Percentiles rank a stretch among this genome's conserved stretches.
These are phyloP conservation scores for Pseudogymnoascus sp. DNA, from an alignment of 2,329 filamentous ascomycete species.

Conservation along the genomic window DNA sequence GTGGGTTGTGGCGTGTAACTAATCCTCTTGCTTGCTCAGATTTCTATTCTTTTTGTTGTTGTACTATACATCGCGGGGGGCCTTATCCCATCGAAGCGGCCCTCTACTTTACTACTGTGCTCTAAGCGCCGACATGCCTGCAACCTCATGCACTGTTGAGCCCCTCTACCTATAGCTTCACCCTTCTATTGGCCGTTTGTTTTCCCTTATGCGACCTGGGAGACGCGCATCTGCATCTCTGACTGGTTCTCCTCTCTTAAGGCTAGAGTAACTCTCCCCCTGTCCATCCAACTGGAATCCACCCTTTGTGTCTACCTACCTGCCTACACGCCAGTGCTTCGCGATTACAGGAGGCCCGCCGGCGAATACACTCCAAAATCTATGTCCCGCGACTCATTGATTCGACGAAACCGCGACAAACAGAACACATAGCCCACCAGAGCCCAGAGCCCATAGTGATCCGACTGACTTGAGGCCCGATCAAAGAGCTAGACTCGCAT, in stretches of 20 bases:
- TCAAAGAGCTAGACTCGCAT: neutral
- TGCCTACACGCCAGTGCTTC: neutral
- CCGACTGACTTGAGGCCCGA: conserved; percentile 2
- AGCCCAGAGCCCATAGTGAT: neutral
- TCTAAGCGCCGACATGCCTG: conserved; percentile 16
- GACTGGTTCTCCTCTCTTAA: conserved; percentile 18
- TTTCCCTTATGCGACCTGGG: conserved; percentile 12
- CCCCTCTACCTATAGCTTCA: neutral
- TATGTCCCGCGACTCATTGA: neutral
- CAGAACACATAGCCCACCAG: no score
- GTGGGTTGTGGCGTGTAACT: neutral
- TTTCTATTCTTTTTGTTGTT: neutral
- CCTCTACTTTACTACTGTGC: neutral
- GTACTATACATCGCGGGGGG: neutral
- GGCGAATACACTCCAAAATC: neutral
- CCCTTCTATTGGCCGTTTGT: conserved; percentile 11
- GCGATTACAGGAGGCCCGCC: conserved; percentile 3
- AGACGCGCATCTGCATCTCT: conserved; percentile 23
- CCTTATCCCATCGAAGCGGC: neutral
- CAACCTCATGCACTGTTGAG: conserved; percentile 13
- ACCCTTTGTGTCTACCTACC: neutral
- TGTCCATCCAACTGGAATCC: conserved; percentile 5
- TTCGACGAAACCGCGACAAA: neutral
- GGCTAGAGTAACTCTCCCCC: neutral
- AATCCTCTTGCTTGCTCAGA: neutral